Percentiles rank a stretch among this genome's conserved stretches.
Evolutionary conservation across 129 eudicot species (phyloP).

Genomic region (Solidago caesia): DNA sequence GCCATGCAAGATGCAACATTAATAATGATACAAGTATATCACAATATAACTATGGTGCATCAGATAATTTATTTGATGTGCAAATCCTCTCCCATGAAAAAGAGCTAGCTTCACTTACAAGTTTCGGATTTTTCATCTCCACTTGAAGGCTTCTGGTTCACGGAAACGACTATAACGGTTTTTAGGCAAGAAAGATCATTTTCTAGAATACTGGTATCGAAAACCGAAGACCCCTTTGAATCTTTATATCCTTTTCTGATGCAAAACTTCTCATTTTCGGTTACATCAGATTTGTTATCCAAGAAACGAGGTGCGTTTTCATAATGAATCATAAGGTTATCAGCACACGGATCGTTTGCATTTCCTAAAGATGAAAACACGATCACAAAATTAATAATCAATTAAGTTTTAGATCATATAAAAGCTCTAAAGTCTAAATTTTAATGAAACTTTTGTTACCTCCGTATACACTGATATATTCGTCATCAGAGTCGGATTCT

Average conservation of each 20-base stretch:
- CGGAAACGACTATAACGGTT: slow-evolving; percentile 28
- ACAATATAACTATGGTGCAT: no score
- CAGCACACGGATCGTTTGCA: slow-evolving; percentile 19
- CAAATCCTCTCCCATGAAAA: not conserved
- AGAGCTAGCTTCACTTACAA: slow-evolving; percentile 31
- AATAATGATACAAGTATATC: not conserved
- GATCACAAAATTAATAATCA: no score
- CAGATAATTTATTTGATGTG: no score
- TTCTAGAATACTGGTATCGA: slow-evolving; percentile 13
- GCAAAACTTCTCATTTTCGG: slow-evolving; percentile 33
- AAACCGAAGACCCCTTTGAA: slow-evolving; percentile 23
- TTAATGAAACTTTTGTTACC: slow-evolving; percentile 34
- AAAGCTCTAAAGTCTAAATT: not conserved
- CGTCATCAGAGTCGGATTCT: slow-evolving; percentile 86
- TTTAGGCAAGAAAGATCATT: slow-evolving; percentile 24
- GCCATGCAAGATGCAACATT: slow-evolving; percentile 9
- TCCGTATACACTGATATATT: slow-evolving; percentile 56
- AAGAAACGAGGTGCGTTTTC: slow-evolving; percentile 15
- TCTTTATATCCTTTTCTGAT: slow-evolving; percentile 33
- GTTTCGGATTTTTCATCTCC: slow-evolving; percentile 31
- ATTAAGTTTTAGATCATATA: not conserved
- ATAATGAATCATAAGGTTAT: slow-evolving; percentile 1
- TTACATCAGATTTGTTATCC: slow-evolving; percentile 1
- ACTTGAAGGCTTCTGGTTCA: slow-evolving; percentile 29
- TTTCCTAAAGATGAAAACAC: slow-evolving; percentile 14